Conservation (phyloP, 164 flowering plant genomes). For the Aristolochia fimbriata region DNA sequence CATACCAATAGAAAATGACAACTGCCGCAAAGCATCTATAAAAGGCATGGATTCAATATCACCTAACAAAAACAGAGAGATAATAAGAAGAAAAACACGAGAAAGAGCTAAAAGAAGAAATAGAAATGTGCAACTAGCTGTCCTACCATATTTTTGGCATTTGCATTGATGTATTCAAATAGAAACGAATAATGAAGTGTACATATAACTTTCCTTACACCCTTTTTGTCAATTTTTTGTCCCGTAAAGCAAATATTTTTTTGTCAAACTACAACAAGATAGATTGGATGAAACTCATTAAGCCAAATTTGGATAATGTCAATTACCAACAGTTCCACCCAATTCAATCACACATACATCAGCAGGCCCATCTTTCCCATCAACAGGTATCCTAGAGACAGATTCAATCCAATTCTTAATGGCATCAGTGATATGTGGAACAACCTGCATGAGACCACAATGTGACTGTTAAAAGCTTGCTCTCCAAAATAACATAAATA, state of each 20-base stretch:
- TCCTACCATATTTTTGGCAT: no score
- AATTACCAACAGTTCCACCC: constrained; percentile 93
- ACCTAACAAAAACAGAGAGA: constrained; percentile 28
- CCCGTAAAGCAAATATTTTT: no score
- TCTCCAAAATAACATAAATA: neutral
- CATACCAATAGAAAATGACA: constrained; percentile 87
- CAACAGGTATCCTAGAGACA: constrained; percentile 85
- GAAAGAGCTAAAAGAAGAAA: no score
- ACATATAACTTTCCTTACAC: no score
- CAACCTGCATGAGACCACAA: constrained; percentile 46
- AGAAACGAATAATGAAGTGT: no score
- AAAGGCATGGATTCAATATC: constrained; percentile 99
- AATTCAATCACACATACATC: constrained; percentile 97
- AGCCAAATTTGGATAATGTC: no score
- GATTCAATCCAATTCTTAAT: constrained; percentile 78
- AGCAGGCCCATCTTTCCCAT: constrained; percentile 88
- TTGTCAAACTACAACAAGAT: no score
- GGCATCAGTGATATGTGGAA: constrained; percentile 94
- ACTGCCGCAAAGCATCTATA: constrained; percentile 88
- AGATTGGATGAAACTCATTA: no score
- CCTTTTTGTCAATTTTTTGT: no score
- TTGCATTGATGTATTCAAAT: no score
- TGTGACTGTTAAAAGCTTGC: neutral
- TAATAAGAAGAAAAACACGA: neutral
- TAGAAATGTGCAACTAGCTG: no score